Conservation (phyloP, 163 green algal species). For the Volvox carteri region DNA sequence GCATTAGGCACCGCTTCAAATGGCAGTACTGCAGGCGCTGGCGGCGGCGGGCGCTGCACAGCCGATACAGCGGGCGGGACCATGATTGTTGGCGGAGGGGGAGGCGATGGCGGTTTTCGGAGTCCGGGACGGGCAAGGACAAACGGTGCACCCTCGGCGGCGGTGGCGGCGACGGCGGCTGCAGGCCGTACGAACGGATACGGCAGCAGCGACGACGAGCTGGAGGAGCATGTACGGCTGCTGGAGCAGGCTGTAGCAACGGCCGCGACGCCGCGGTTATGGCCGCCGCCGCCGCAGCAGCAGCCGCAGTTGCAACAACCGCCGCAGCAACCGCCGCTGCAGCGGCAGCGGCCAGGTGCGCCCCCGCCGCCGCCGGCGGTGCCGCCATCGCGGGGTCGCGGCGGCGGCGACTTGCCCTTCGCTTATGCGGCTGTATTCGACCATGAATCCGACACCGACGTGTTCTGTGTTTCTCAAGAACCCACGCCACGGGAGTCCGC, state of each 20-base stretch:
- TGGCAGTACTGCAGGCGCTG: neutral
- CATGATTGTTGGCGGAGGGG: no score
- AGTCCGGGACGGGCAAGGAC: neutral
- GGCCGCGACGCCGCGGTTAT: neutral
- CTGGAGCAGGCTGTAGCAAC: neutral
- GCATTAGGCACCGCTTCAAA: no score
- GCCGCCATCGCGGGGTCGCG: no score
- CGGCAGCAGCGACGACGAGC: slow-evolving; percentile 16
- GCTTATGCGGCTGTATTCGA: neutral
- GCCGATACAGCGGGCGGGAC: neutral
- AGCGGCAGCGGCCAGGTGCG: neutral
- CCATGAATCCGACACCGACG: neutral
- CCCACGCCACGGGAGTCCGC: neutral
- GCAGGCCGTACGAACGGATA: neutral
- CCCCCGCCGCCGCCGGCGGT: neutral
- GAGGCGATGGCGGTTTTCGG: neutral
- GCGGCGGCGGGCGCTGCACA: neutral
- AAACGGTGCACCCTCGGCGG: neutral
- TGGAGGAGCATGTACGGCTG: slow-evolving; percentile 50
- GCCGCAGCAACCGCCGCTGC: neutral
- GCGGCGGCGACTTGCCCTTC: neutral
- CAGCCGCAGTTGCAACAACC: neutral
- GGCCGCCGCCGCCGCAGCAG: neutral
- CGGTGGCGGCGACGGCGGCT: neutral
- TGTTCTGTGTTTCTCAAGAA: neutral